phyloP scores from a whole-genome alignment of 108 stramenopile species.

The Conticribra guillardii region DNA sequence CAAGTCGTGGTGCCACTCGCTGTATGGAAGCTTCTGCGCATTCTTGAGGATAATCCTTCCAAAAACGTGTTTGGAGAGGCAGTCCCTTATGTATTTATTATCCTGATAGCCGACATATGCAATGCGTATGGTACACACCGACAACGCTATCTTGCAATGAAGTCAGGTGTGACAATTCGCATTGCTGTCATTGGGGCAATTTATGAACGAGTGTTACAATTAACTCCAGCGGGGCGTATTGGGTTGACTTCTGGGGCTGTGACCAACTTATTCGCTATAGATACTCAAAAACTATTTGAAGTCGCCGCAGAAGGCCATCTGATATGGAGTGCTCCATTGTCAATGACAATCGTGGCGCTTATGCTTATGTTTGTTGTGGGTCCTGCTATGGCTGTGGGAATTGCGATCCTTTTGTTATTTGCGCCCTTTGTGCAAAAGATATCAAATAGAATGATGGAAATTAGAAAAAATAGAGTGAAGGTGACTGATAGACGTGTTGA shows the following conservation, averaged over 20 bases:
- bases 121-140: constrained; percentile 73
- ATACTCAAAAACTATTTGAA: constrained; percentile 86
- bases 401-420: constrained; percentile 64
- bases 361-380: constrained; percentile 70
- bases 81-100: constrained; percentile 51
- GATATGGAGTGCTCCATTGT: constrained; percentile 84
- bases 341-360: constrained; percentile 73
- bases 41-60: constrained; percentile 61
- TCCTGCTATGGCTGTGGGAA: constrained; percentile 73
- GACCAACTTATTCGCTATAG: constrained; percentile 82
- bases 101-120: constrained; percentile 52
- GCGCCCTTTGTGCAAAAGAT: constrained; percentile 71
- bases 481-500: constrained; percentile 79
- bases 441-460: constrained; percentile 61
- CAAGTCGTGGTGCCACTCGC: constrained; percentile 75
- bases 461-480: constrained; percentile 63
- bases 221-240: constrained; percentile 64
- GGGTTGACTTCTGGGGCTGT: constrained; percentile 75
- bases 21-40: constrained; percentile 65
- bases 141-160: constrained; percentile 70
- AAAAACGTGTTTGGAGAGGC: constrained; percentile 40
- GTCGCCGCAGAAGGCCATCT: constrained; percentile 86
- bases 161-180: constrained; percentile 68
- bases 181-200: constrained; percentile 60
- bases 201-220: constrained; percentile 62